phyloP scores from a whole-genome alignment of 2,329 filamentous ascomycete genomes.

The Aspergillus hiratsukae region DNA sequence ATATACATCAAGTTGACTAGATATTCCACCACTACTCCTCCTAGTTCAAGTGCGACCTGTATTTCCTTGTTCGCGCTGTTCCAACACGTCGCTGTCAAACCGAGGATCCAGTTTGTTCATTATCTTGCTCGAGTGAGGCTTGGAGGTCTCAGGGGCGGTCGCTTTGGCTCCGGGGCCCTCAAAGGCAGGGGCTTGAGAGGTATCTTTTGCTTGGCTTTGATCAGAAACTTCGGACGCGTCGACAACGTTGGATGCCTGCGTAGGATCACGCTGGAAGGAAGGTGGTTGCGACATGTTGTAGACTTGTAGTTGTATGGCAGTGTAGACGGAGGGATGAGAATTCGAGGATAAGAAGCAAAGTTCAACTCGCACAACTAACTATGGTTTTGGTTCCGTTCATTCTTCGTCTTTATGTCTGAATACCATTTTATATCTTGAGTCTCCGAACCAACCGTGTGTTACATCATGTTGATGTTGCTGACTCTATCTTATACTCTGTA shows the following conservation, averaged over 20 bases:
- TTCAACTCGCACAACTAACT: no score
- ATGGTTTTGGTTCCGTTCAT: no score
- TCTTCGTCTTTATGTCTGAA: no score
- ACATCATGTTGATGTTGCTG: no score
- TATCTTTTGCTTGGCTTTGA: background rate
- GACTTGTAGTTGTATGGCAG: no score
- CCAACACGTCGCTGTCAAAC: constrained; percentile 3
- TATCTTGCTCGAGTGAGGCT: constrained; percentile 5
- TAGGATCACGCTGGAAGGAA: background rate
- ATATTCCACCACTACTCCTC: background rate
- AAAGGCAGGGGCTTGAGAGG: background rate
- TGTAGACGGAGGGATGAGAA: no score
- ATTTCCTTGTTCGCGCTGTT: background rate
- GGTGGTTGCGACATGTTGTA: background rate
- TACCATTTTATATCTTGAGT: no score
- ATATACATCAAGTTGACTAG: background rate
- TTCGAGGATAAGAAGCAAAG: no score
- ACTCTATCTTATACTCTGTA: no score
- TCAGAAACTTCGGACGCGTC: background rate
- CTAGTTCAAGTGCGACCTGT: background rate
- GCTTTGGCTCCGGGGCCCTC: constrained; percentile 1
- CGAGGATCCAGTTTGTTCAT: constrained; percentile 5
- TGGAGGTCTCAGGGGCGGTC: background rate
- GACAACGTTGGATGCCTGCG: background rate
- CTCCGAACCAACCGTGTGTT: no score